Evolutionary conservation across 495 filamentous ascomycete species (phyloP).

Genomic region (Aspergillus biplanus): DNA sequence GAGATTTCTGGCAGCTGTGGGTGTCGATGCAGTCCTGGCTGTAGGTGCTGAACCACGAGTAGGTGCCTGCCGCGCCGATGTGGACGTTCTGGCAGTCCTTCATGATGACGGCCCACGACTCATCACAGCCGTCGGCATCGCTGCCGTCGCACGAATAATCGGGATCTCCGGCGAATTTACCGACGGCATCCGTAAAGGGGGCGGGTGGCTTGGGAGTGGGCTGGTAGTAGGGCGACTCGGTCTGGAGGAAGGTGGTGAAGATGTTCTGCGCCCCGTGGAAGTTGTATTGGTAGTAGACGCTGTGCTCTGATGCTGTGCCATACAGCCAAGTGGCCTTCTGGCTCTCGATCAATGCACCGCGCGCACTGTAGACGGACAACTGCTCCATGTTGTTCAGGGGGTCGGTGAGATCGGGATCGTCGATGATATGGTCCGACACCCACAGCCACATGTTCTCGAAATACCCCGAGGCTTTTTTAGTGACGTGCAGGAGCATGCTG

Average conservation of each 20-base stretch:
- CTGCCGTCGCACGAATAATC: slow-evolving; percentile 7
- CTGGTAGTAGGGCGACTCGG: slow-evolving; percentile 72
- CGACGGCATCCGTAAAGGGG: slow-evolving; percentile 46
- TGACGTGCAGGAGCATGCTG: slow-evolving; percentile 57
- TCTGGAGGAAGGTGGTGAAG: slow-evolving; percentile 74
- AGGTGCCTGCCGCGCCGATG: slow-evolving; percentile 14
- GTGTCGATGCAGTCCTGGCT: slow-evolving; percentile 18
- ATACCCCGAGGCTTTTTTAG: slow-evolving; percentile 52
- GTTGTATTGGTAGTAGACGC: slow-evolving; percentile 77
- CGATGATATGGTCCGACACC: slow-evolving; percentile 62
- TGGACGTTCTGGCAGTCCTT: slow-evolving; percentile 13
- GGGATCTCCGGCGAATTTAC: slow-evolving; percentile 13
- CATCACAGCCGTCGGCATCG: slow-evolving; percentile 9
- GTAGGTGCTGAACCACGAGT: slow-evolving; percentile 21
- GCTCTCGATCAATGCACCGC: slow-evolving; percentile 20
- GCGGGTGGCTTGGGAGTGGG: slow-evolving; percentile 58
- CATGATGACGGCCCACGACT: slow-evolving; percentile 18
- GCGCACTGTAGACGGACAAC: slow-evolving; percentile 13
- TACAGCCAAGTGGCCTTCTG: slow-evolving; percentile 54
- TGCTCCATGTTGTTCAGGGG: slow-evolving; percentile 24
- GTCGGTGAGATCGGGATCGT: slow-evolving; percentile 30
- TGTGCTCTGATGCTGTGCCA: slow-evolving; percentile 74
- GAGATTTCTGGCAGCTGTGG: slow-evolving; percentile 13
- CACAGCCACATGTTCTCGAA: slow-evolving; percentile 66
- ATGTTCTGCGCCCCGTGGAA: slow-evolving; percentile 66